A percentile compares a stretch with the other conserved stretches of the same genome.
These are phyloP conservation scores for Plectosphaerella plurivora DNA, from an alignment of 2,329 filamentous ascomycete genomes.

Conservation along the genomic window DNA sequence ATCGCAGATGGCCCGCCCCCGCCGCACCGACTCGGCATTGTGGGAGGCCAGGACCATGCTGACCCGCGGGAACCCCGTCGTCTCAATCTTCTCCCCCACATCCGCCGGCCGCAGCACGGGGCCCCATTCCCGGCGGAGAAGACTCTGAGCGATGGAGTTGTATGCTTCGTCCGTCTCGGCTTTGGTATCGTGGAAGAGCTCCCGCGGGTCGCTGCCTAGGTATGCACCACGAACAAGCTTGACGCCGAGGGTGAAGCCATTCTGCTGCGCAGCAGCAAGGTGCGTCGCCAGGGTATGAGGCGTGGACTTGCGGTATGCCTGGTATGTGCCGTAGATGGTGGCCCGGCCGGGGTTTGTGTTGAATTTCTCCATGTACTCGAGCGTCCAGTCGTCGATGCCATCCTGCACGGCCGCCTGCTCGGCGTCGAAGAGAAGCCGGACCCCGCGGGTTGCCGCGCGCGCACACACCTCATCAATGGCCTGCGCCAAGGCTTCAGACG, in stretches of 20 bases:
- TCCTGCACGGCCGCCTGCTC: conserved; percentile 76
- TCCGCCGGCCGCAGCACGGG: conserved; percentile 33
- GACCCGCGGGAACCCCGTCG: conserved; percentile 48
- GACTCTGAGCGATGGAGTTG: conserved; percentile 62
- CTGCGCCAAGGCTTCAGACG: conserved; percentile 58
- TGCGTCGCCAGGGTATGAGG: conserved; percentile 54
- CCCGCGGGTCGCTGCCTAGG: conserved; percentile 62
- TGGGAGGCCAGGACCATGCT: conserved; percentile 76
- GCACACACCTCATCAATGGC: conserved; percentile 74
- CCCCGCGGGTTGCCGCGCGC: conserved; percentile 62
- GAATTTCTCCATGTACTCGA: conserved; percentile 72
- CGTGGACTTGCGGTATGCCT: conserved; percentile 67
- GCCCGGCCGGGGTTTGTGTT: conserved; percentile 59
- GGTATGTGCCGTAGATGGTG: conserved; percentile 76
- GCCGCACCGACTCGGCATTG: conserved; percentile 68
- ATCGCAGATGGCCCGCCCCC: conserved; percentile 47
- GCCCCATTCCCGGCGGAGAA: conserved; percentile 63
- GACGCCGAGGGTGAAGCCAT: conserved; percentile 64
- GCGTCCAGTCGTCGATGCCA: conserved; percentile 77
- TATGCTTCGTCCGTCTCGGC: conserved; percentile 68
- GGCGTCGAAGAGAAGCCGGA: conserved; percentile 78
- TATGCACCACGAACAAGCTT: conserved; percentile 77
- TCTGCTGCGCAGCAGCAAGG: conserved; percentile 51
- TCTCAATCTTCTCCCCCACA: conserved; percentile 27
- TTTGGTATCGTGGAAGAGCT: conserved; percentile 69